A percentile compares a stretch with the other conserved stretches of the same genome.
Conservation (phyloP, 2,329 filamentous ascomycete genomes). For the Pyricularia pennisetigena region DNA sequence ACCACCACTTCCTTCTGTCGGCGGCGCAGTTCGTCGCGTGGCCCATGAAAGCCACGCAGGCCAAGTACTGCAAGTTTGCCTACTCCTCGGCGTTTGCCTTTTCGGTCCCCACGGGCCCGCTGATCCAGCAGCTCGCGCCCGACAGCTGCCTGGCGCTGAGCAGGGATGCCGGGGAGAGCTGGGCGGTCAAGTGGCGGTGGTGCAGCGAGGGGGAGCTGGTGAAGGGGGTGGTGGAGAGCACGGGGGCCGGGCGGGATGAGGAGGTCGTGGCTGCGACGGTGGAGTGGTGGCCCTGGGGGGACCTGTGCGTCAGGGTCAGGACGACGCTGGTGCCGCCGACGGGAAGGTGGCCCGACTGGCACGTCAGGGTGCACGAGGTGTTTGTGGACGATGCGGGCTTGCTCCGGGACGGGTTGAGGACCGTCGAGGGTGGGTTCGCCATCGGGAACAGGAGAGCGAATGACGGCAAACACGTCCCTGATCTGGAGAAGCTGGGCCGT, state of each 20-base stretch:
- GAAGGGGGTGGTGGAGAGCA: background rate
- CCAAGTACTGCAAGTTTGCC: slow-evolving; percentile 29
- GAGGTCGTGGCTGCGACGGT: background rate
- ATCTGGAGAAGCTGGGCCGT: background rate
- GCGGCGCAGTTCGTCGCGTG: slow-evolving; percentile 22
- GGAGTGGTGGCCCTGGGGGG: slow-evolving; percentile 12
- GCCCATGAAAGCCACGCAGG: slow-evolving; percentile 22
- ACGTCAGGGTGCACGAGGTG: slow-evolving; percentile 24
- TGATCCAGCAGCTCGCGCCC: slow-evolving; percentile 17
- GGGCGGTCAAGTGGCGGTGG: slow-evolving; percentile 9
- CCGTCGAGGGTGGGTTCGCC: slow-evolving; percentile 18
- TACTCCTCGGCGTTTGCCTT: slow-evolving; percentile 31
- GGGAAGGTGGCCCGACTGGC: slow-evolving; percentile 24
- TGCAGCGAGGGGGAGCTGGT: background rate
- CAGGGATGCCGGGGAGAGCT: slow-evolving; percentile 12
- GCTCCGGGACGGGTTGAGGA: slow-evolving; percentile 3
- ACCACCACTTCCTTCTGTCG: slow-evolving; percentile 27
- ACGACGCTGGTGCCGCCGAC: slow-evolving; percentile 24
- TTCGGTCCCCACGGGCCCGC: slow-evolving; percentile 20
- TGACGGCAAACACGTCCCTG: background rate
- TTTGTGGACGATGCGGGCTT: background rate
- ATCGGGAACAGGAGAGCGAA: slow-evolving; percentile 8
- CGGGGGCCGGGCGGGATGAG: too few relatives aligned
- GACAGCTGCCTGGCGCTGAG: slow-evolving; percentile 14
- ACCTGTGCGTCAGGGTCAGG: slow-evolving; percentile 17